Evolutionary conservation across 1,139 yeast genomes (phyloP).

Genomic region (Magnusiomyces magnusii): DNA sequence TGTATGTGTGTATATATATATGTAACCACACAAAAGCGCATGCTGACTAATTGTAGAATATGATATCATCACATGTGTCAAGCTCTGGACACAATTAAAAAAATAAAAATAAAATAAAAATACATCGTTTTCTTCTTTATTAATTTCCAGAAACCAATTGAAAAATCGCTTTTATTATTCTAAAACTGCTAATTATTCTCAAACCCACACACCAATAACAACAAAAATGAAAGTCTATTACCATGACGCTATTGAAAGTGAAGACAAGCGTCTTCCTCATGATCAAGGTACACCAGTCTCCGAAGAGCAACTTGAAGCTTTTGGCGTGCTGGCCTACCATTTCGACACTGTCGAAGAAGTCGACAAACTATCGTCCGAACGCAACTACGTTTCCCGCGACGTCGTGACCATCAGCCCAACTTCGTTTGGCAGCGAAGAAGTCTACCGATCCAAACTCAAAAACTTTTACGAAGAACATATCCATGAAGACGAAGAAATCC

Average conservation of each 20-base stretch:
- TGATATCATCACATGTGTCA: too few species aligned
- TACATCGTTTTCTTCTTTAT: too few species aligned
- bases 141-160: too few species aligned
- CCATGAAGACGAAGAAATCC: constrained; percentile 96
- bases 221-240: constrained; percentile 47
- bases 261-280: constrained; percentile 63
- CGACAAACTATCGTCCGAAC: constrained; percentile 54
- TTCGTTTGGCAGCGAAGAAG: constrained; percentile 58
- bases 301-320: constrained; percentile 40
- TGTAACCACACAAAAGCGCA: too few species aligned
- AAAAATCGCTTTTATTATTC: too few species aligned
- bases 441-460: constrained; percentile 56
- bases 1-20: too few species aligned
- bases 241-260: constrained; percentile 58
- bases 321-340: constrained; percentile 67
- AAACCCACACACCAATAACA: not conserved
- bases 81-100: too few species aligned
- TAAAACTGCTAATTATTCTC: not conserved
- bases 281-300: constrained; percentile 57
- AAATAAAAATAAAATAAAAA: too few species aligned
- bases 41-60: too few species aligned
- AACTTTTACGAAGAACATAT: constrained; percentile 79
- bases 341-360: constrained; percentile 50
- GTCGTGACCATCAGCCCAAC: constrained; percentile 52
- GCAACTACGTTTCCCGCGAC: constrained; percentile 79